phyloP scores from a whole-genome alignment of 139 green algal genomes.

The Volvox reticuliferus region DNA sequence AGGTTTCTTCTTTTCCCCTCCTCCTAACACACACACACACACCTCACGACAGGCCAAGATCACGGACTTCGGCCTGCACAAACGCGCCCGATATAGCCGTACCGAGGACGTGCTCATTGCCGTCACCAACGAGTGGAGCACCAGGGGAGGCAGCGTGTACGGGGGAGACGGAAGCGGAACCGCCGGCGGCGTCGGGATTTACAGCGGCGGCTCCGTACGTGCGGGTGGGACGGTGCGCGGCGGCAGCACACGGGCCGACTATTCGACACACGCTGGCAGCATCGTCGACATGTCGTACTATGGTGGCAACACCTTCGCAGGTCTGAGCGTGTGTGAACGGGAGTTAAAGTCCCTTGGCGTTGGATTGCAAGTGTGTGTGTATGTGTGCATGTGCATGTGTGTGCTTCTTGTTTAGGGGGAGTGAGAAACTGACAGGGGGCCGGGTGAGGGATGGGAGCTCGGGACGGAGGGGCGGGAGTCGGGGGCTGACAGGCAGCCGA shows the following conservation, averaged over 20 bases:
- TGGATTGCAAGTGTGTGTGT: no score
- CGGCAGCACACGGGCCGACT: slow-evolving; percentile 29
- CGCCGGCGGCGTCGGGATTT: background rate
- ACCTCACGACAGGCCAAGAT: slow-evolving; percentile 63
- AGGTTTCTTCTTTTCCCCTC: background rate
- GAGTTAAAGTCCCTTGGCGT: no score
- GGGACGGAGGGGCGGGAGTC: background rate
- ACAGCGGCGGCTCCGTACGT: slow-evolving; percentile 55
- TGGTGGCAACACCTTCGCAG: slow-evolving; percentile 5
- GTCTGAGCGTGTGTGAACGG: background rate
- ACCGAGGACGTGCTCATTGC: slow-evolving; percentile 31
- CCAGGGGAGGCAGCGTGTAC: slow-evolving; percentile 16
- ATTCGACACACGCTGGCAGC: background rate
- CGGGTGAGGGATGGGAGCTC: background rate
- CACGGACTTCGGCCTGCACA: slow-evolving; percentile 79
- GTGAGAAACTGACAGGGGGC: background rate
- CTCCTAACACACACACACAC: no score
- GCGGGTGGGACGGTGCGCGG: background rate
- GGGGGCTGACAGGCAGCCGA: no score
- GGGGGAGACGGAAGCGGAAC: background rate
- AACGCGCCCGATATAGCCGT: slow-evolving; percentile 53
- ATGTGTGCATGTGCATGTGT: background rate
- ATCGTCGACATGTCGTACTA: slow-evolving; percentile 28
- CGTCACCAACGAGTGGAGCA: slow-evolving; percentile 34
- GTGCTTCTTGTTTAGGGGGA: background rate